A percentile compares a stretch with the other conserved stretches of the same genome.
phyloP scores from a whole-genome alignment of 2,329 filamentous ascomycete species.

The Harringtonia aguacate region DNA sequence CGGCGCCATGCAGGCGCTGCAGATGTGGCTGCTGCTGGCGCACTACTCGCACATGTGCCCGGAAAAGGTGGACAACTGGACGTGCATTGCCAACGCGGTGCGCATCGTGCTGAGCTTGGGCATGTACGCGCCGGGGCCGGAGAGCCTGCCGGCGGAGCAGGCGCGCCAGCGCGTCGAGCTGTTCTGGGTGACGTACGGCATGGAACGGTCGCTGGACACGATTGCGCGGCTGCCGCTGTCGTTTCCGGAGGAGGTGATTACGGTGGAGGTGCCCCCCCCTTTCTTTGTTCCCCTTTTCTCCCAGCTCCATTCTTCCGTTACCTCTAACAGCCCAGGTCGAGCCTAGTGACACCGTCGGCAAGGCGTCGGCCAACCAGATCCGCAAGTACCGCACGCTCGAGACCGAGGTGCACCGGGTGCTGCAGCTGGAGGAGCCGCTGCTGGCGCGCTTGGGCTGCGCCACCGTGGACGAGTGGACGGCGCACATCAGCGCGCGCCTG shows the following conservation, averaged over 20 bases:
- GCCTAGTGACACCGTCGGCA: background rate
- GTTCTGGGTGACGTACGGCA: constrained; percentile 51
- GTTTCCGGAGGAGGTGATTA: constrained; percentile 10
- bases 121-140: constrained; percentile 36
- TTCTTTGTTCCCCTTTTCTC: background rate
- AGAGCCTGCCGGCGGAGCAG: constrained; percentile 37
- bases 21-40: constrained; percentile 38
- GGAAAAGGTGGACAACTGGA: constrained; percentile 29
- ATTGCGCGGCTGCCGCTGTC: constrained; percentile 41
- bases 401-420: constrained; percentile 1
- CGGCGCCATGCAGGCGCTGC: constrained; percentile 30
- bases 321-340: too few species aligned
- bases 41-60: constrained; percentile 38
- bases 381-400: constrained; percentile 1
- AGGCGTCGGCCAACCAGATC: background rate
- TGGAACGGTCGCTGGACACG: constrained; percentile 33
- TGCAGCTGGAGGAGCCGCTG: constrained; percentile 3
- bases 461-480: background rate
- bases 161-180: constrained; percentile 45
- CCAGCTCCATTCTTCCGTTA: too few species aligned
- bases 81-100: constrained; percentile 37
- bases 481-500: background rate
- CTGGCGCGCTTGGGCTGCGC: background rate
- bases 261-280: background rate
- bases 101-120: constrained; percentile 37